Percentiles rank a stretch among this genome's conserved stretches.
Evolutionary conservation across 768 basidiomycete species (phyloP).

Genomic region (Tricholoma saponaceum): DNA sequence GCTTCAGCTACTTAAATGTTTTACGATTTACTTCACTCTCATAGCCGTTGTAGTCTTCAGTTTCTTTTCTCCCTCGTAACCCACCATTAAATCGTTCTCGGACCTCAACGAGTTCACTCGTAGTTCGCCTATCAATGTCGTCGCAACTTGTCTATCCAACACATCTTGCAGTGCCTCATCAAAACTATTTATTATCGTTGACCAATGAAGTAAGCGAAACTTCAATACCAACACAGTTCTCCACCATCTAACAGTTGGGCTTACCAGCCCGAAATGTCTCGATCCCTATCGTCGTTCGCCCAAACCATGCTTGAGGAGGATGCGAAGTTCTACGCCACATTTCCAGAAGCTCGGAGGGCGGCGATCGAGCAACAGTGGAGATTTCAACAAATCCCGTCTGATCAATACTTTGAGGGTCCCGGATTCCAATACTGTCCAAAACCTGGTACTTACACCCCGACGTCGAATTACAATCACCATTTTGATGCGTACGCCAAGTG

Average conservation of each 20-base stretch:
- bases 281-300: constrained; percentile 9
- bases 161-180: not conserved
- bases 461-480: not conserved
- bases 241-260: not conserved
- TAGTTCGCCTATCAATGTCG: not conserved
- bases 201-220: not conserved
- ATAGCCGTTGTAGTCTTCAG: not conserved
- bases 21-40: not conserved
- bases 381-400: not conserved
- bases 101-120: no score
- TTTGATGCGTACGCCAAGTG: not conserved
- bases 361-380: constrained; percentile 13
- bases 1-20: not conserved
- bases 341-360: constrained; percentile 11
- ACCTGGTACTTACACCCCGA: not conserved
- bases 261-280: not conserved
- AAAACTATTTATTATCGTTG: not conserved
- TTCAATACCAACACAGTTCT: not conserved
- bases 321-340: constrained; percentile 15
- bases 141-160: not conserved
- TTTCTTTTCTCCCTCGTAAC: not conserved
- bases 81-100: not conserved
- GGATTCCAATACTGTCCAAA: not conserved
- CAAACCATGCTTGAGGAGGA: constrained; percentile 16
- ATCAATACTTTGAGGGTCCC: not conserved